Base-by-base conservation (phyloP, 768 basidiomycete genomes). In the Stropharia rugosoannulata region DNA sequence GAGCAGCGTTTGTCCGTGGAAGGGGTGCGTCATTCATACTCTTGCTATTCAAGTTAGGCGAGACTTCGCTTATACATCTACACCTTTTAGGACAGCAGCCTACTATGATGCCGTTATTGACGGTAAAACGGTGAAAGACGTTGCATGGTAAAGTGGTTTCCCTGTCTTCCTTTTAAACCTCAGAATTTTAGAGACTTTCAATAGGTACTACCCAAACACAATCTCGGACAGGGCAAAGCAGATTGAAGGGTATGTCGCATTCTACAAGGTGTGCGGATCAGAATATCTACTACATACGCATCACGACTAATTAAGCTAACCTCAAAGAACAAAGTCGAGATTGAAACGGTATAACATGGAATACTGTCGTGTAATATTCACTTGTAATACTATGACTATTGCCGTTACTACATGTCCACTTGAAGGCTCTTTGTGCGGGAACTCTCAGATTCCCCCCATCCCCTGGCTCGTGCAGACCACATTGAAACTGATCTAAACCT, bases 221-320 rank as follows among this genome's bases (percentile, higher is more conserved):
- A 73, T 66, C 29, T 80, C 75, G 25, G 72, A 79, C 4, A 79
- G 77, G 58, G 90, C 89, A 0, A 74, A 80, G 46, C 65, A 79
- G 5, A 87, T 92, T 64, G 78, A 87, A 67, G 76, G 76, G 9
- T 83, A 85, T 64, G 75, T 91, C 18, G 91, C 90, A 0, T 91
- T 93, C 66, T 89, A 93, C 76, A 90, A 90, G 79, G 89, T 83
- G 16, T 43, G 54, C 58, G 13, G n/a, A 8, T 19, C 15, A 38
- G 46, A 15, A 19, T 25, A 5, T 40, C 55, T 8, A 39, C 22
- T 10, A 29, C 18, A 4, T 9, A 37, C 16, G 12, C 27, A 29
- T 29, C 16, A 19, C 32, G 13, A 38, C 7, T 11, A 12, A 16
- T 50, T 50, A 45, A 2, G 22, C 22, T 4, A 22, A 36, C 32